phyloP scores from a whole-genome alignment of 163 green algal species.

The Prototheca wickerhamii region DNA sequence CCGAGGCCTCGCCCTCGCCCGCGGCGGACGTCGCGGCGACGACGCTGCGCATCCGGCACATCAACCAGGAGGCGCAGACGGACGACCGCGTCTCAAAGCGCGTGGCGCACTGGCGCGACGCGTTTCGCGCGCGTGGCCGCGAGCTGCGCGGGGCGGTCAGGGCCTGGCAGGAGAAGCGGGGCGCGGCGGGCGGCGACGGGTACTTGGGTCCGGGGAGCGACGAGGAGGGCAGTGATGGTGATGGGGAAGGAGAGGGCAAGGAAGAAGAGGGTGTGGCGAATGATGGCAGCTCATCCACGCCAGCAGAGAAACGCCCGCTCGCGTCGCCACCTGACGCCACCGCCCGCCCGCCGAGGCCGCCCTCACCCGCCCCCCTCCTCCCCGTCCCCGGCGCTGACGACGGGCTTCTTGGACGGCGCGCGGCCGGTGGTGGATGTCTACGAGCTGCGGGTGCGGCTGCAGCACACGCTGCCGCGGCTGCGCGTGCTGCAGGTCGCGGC shows the following conservation, averaged over 20 bases:
- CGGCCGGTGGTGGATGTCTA: slow-evolving; percentile 76
- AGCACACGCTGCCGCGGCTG: slow-evolving; percentile 77
- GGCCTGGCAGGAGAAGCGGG: slow-evolving; percentile 63
- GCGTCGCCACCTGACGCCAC: background rate
- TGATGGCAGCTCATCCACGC: background rate
- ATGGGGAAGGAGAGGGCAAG: background rate
- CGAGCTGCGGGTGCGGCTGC: slow-evolving; percentile 68
- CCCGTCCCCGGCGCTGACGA: slow-evolving; percentile 44
- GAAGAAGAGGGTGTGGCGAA: background rate
- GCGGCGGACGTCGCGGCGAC: slow-evolving; percentile 10
- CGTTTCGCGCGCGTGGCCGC: slow-evolving; percentile 27
- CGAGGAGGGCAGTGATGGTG: no score
- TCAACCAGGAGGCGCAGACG: slow-evolving; percentile 51
- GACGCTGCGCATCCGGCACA: slow-evolving; percentile 52
- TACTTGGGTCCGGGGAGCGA: background rate
- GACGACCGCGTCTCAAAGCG: slow-evolving; percentile 46
- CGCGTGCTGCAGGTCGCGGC: slow-evolving; percentile 53
- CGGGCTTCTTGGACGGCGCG: slow-evolving; percentile 73
- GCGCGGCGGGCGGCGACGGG: slow-evolving; percentile 22
- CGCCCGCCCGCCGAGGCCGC: background rate
- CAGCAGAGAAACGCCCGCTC: no score
- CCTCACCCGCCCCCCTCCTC: background rate
- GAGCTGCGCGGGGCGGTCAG: slow-evolving; percentile 60
- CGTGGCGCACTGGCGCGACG: slow-evolving; percentile 51
- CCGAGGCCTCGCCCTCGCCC: background rate